Evolutionary conservation across 768 basidiomycete species (phyloP), one percentile per base, ranked within the genome.

Genomic region (Melanogaster broomeanus): DNA sequence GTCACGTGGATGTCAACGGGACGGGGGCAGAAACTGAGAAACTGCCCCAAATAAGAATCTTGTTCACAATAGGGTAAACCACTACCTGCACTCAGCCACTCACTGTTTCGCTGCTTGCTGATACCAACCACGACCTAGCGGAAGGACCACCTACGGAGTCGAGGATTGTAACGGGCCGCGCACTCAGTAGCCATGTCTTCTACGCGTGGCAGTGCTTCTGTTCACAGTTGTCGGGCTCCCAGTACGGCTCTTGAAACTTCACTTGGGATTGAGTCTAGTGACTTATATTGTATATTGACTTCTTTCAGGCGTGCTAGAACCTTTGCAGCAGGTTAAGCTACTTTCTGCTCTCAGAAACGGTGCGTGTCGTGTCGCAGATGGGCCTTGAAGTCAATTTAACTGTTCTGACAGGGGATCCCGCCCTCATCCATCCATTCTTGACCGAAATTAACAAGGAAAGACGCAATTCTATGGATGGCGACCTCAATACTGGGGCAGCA

Each of bases 341-440:
- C 69, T 87, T 11, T 75, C 81, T 3, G 85, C 85, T 12, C 73
- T 87, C 24, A 77, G 84, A 12, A 82, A 73, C 58, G 85, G 84
- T 82, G 48, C 47, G 78, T 60, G 33, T n/a, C 22, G 19, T 27
- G 15, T 8, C n/a, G 18, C 33, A 35, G 19, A 27, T 16, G n/a
- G n/a, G 21, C 9, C 8, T 22, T 13, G 25, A 34, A 16, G 27
- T 45, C 53, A 31, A 43, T 41, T 13, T 22, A 42, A n/a, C 44
- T 24, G 9, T 19, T 18, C 13, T 6, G 21, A 2, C 51, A 90
- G 90, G 90, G 27, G 88, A 93, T 58, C 85, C 88, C 0, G 79
- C 87, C 6, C 74, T 80, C 12, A 88, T 93, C n/a, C 88, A 89
- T 57, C 87, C 89, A 1, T 88, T 91, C 61, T 76, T 93, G n/a